Evolutionary conservation across 768 basidiomycete species (phyloP).

Genomic region (Lepiota venenata): DNA sequence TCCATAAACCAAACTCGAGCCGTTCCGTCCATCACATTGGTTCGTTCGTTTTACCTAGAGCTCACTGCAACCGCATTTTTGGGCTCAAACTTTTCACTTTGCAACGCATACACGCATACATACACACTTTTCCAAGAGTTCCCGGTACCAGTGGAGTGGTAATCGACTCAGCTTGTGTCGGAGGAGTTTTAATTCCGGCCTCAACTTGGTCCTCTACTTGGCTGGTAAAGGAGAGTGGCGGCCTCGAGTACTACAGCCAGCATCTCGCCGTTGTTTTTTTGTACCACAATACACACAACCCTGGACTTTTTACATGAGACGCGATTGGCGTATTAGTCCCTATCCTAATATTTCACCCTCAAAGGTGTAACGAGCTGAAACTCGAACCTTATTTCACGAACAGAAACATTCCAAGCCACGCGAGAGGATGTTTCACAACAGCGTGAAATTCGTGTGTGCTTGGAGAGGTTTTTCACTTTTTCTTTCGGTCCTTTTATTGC

Average conservation of each 20-base stretch:
- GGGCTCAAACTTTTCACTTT: too few species aligned
- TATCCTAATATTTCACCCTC: neutral
- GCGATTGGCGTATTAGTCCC: neutral
- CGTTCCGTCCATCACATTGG: too few species aligned
- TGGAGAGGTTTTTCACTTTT: neutral
- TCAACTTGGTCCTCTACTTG: too few species aligned
- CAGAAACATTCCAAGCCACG: constrained; percentile 3
- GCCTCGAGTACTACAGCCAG: constrained; percentile 7
- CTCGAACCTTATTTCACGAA: neutral
- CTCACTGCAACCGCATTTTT: too few species aligned
- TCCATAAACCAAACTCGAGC: too few species aligned
- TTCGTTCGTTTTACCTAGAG: too few species aligned
- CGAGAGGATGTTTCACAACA: constrained; percentile 5
- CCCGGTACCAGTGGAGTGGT: too few species aligned
- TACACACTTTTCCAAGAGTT: too few species aligned
- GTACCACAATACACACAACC: neutral
- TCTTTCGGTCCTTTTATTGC: neutral
- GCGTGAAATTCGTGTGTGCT: constrained; percentile 9
- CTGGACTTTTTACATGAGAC: constrained; percentile 1
- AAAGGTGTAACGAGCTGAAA: constrained; percentile 3
- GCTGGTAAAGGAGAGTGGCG: neutral
- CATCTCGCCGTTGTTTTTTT: neutral
- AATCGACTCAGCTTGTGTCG: neutral
- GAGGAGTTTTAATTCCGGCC: neutral
- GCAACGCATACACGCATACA: too few species aligned